These are phyloP conservation scores for Amanita pallidorosea DNA, from an alignment of 768 basidiomycete species.

Conservation along the genomic window DNA sequence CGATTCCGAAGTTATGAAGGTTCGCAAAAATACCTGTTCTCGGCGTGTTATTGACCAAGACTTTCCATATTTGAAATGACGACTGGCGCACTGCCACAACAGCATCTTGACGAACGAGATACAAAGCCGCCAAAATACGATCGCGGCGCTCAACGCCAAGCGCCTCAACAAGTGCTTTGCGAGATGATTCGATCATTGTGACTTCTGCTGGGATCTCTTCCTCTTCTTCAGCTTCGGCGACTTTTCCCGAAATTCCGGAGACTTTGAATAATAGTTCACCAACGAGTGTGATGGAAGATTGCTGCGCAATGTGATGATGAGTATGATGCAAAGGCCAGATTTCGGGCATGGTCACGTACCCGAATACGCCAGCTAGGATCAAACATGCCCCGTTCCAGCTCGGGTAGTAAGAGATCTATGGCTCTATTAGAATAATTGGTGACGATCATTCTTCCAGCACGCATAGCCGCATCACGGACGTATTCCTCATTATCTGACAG, in stretches of 20 bases:
- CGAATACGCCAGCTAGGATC: conserved; percentile 92
- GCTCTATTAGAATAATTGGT: conserved; percentile 88
- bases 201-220: conserved; percentile 60
- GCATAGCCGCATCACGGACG: conserved; percentile 95
- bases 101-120: conserved; percentile 88
- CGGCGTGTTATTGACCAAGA: conserved; percentile 89
- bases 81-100: conserved; percentile 84
- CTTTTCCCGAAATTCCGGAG: conserved; percentile 89
- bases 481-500: conserved; percentile 90
- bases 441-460: conserved; percentile 97
- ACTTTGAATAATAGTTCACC: conserved; percentile 96
- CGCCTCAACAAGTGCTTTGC: conserved; percentile 77
- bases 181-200: conserved; percentile 63
- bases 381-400: conserved; percentile 92
- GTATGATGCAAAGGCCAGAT: not conserved
- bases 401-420: conserved; percentile 87
- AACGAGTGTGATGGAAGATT: conserved; percentile 91
- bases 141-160: conserved; percentile 85
- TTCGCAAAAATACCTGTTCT: conserved; percentile 50
- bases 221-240: conserved; percentile 68
- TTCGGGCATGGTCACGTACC: conserved; percentile 31
- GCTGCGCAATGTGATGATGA: conserved; percentile 30
- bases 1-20: not conserved
- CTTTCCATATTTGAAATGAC: conserved; percentile 97
- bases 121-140: conserved; percentile 82